Evolutionary conservation across 2,329 filamentous ascomycete genomes (phyloP).

Genomic region (Talaromyces piceae): DNA sequence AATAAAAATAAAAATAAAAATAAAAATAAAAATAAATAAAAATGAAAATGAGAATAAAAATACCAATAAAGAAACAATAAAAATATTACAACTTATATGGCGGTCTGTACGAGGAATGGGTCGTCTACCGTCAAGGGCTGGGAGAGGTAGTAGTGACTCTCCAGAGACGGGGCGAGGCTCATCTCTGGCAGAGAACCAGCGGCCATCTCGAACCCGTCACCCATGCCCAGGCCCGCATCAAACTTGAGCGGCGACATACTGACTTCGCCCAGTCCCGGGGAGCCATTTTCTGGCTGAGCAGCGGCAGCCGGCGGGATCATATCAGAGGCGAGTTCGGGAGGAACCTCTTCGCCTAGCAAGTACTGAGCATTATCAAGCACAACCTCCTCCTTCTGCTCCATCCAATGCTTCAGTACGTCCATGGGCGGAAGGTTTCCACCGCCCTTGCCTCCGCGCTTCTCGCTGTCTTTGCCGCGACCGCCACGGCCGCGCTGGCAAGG

Average conservation of each 20-base stretch:
- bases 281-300: conserved; percentile 9
- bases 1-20: neutral
- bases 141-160: conserved; percentile 24
- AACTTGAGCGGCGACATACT: conserved; percentile 17
- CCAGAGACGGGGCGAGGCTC: conserved; percentile 25
- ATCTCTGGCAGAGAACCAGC: conserved; percentile 17
- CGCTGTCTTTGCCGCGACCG: conserved; percentile 51
- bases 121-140: conserved; percentile 28
- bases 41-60: conserved; percentile 10
- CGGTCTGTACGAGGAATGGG: conserved; percentile 30
- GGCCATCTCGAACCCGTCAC: conserved; percentile 24
- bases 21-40: conserved; percentile 10
- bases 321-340: conserved; percentile 16
- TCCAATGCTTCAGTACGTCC: conserved; percentile 55
- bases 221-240: conserved; percentile 20
- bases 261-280: conserved; percentile 14
- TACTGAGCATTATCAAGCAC: conserved; percentile 29
- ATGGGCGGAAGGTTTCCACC: conserved; percentile 56
- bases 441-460: conserved; percentile 54
- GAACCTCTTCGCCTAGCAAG: conserved; percentile 18
- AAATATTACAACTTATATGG: conserved; percentile 18
- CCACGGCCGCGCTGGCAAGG: conserved; percentile 50
- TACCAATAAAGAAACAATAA: conserved; percentile 3
- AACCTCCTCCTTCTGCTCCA: conserved; percentile 49
- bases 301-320: conserved; percentile 4